Evolutionary conservation across 2,329 filamentous ascomycete species (phyloP), one percentile per base, ranked within the genome.

Genomic region (Penicillium hordei): DNA sequence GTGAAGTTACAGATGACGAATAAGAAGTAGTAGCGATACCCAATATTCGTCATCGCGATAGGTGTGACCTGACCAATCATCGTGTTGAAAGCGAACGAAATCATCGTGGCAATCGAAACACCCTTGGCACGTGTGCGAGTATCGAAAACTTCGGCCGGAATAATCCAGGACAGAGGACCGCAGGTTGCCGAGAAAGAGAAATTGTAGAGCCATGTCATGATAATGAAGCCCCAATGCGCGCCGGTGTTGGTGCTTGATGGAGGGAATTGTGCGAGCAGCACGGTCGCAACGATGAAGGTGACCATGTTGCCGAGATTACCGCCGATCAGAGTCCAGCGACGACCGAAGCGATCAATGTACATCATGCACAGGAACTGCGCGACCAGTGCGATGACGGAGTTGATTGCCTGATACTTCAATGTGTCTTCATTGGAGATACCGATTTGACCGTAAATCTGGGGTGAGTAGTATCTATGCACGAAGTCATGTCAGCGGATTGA

Each of bases 181-280:
- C 87, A 89, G 2, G 87, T 88, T 34, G 82, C 82, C 4, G 82
- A 87, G 79, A 91, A 92, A 42, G 82, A 87, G 77, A 91, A 89
- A 75, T 93, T 92, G 80, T 90, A 93, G 1, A 90, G 71, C 89
- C 89, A 93, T 1, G 89, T 93, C 65, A 86, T 82, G 55, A 84
- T 79, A 60, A 93, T 93, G 74, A 93, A 93, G 1, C 85, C 69
- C 70, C 70, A 71, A 57, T 72, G 69, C 21, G 70, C 60, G 57
- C 70, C 65, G n/a, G 52, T 62, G 61, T 79, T 76, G 46, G 72
- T 74, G 1, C 72, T 73, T 2, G 81, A 78, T 1, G 88, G 83
- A 1, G 89, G 89, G 72, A 87, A 92, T 72, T 73, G 71, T 10
- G 82, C 82, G 10, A 86, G 71, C 52, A 85, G 70, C 13, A 81